phyloP scores from a whole-genome alignment of 768 basidiomycete genomes.

The Mrakia gelida region DNA sequence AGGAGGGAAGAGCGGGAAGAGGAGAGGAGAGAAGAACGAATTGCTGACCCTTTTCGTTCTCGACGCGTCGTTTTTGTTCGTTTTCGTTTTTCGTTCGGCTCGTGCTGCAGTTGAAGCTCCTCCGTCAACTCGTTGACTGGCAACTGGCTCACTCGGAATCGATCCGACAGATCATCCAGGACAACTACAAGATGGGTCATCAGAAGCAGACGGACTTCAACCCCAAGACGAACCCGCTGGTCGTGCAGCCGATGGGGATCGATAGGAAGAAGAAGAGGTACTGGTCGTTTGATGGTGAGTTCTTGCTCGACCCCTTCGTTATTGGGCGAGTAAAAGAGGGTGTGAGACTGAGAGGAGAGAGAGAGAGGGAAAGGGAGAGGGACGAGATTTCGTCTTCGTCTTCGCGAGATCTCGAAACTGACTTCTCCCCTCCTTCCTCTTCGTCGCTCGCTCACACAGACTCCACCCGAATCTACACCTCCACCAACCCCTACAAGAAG shows the following conservation, averaged over 20 bases:
- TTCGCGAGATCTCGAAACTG: neutral
- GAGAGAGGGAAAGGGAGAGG: neutral
- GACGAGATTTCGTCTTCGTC: neutral
- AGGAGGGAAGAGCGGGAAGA: neutral
- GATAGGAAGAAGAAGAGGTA: constrained; percentile 71
- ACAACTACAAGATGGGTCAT: constrained; percentile 79
- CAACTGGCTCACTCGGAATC: constrained; percentile 66
- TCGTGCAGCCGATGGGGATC: constrained; percentile 69
- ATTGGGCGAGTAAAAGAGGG: too few relatives aligned
- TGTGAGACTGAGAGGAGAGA: neutral
- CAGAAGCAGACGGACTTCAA: constrained; percentile 55
- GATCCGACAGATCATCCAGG: constrained; percentile 73
- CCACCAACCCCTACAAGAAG: constrained; percentile 87
- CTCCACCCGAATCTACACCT: constrained; percentile 76
- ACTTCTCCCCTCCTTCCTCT: constrained; percentile 38
- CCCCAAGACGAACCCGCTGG: constrained; percentile 50
- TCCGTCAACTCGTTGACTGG: constrained; percentile 79
- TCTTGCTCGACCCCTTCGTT: constrained; percentile 35
- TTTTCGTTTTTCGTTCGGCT: constrained; percentile 24
- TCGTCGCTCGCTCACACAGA: constrained; percentile 52
- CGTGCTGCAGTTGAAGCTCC: constrained; percentile 62
- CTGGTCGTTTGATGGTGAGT: constrained; percentile 87
- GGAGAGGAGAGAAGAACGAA: too few relatives aligned
- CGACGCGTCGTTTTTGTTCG: neutral
- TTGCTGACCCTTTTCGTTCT: neutral